These are phyloP conservation scores for Micromonas commoda DNA, from an alignment of 139 green algal species.

Conservation along the genomic window DNA sequence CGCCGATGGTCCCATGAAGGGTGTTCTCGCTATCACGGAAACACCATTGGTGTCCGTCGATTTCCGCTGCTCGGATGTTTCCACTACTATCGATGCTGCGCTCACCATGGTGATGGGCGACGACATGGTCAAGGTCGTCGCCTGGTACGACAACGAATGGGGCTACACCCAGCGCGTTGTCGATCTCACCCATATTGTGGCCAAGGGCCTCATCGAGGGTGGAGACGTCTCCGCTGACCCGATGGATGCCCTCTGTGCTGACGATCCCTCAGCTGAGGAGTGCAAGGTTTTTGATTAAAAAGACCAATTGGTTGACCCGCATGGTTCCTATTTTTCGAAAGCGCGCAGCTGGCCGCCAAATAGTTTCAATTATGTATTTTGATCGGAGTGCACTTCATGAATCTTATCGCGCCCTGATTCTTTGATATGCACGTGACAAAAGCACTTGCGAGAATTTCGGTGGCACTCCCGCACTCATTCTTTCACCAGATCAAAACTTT, in stretches of 20 bases:
- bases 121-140: conserved; percentile 96
- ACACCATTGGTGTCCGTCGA: conserved; percentile 94
- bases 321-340: too few species aligned
- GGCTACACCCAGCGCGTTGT: conserved; percentile 82
- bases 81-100: conserved; percentile 86
- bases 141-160: conserved; percentile 97
- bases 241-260: conserved; percentile 55
- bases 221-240: conserved; percentile 36
- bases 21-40: conserved; percentile 84
- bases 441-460: too few species aligned
- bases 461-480: too few species aligned
- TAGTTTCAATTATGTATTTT: too few species aligned
- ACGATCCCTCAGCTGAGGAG: conserved; percentile 61
- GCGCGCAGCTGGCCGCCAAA: too few species aligned
- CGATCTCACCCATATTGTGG: conserved; percentile 81
- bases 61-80: conserved; percentile 80
- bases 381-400: too few species aligned
- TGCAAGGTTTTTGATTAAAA: conserved; percentile 53
- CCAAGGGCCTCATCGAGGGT: conserved; percentile 6
- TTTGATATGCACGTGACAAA: too few species aligned
- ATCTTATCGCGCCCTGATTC: too few species aligned
- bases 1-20: conserved; percentile 70
- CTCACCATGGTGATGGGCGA: conserved; percentile 99
- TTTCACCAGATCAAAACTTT: too few species aligned
- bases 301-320: too few species aligned